Evolutionary conservation across 495 filamentous ascomycete species (phyloP).

Genomic region (Penicillium macrosclerotiorum): DNA sequence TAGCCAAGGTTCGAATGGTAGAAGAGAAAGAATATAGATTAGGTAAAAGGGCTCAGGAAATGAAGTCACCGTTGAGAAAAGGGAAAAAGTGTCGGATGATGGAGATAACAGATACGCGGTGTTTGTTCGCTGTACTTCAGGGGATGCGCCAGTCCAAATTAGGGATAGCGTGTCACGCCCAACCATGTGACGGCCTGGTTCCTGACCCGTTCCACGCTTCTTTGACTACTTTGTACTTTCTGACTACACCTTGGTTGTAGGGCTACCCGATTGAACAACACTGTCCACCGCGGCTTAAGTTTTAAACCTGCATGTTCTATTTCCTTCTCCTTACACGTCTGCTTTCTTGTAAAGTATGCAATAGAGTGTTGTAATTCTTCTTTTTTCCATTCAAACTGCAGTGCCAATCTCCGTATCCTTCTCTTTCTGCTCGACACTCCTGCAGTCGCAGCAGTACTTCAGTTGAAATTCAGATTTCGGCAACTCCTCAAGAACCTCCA

Average conservation of each 20-base stretch:
- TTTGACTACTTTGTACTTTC: background rate
- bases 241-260: too few species aligned
- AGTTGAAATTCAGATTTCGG: constrained; percentile 55
- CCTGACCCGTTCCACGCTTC: constrained; percentile 4
- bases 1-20: constrained; percentile 1
- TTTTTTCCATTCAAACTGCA: constrained; percentile 24
- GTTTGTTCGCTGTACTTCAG: constrained; percentile 33
- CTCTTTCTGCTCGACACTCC: constrained; percentile 1
- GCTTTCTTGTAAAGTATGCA: too few species aligned
- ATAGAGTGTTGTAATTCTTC: background rate
- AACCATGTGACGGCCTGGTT: constrained; percentile 24
- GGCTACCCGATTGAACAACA: too few species aligned
- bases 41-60: constrained; percentile 12
- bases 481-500: constrained; percentile 57
- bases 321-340: background rate
- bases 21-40: constrained; percentile 12
- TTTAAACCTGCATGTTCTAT: background rate
- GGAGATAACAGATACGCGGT: constrained; percentile 26
- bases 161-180: constrained; percentile 23
- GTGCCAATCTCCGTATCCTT: constrained; percentile 32
- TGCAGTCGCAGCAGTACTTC: constrained; percentile 64
- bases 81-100: constrained; percentile 15
- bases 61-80: constrained; percentile 6
- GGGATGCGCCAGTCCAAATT: constrained; percentile 25
- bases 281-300: too few species aligned